A percentile compares a stretch with the other conserved stretches of the same genome.
Evolutionary conservation across 345 rosid species (phyloP).

Genomic region (Euclidium syriacum): DNA sequence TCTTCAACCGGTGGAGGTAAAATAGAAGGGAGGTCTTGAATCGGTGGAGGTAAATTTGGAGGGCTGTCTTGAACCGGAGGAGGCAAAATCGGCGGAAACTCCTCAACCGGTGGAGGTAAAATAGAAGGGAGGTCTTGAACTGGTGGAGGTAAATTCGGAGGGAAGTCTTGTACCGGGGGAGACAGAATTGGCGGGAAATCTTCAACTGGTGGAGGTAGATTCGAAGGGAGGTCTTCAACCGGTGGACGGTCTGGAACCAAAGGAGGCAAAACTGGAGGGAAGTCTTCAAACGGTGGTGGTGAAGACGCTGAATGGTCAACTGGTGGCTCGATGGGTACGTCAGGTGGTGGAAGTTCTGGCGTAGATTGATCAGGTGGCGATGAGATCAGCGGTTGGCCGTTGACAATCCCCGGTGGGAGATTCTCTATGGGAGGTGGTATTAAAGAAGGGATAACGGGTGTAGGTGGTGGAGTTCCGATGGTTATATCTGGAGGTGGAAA

Average conservation of each 20-base stretch:
- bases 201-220: background rate
- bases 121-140: background rate
- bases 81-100: background rate
- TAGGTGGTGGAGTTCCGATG: constrained; percentile 10
- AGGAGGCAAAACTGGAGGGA: constrained; percentile 5
- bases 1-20: constrained; percentile 3
- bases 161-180: too few relatives aligned
- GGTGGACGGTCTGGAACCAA: constrained; percentile 5
- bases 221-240: background rate
- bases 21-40: background rate
- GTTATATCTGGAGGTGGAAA: constrained; percentile 7
- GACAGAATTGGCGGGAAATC: background rate
- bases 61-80: constrained; percentile 8
- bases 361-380: constrained; percentile 7
- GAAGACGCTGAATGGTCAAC: constrained; percentile 14
- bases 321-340: constrained; percentile 22
- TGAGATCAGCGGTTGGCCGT: constrained; percentile 7
- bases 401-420: constrained; percentile 5
- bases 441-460: background rate
- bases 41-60: background rate
- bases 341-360: constrained; percentile 11
- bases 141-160: background rate
- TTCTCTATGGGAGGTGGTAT: constrained; percentile 13
- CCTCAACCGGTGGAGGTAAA: background rate
- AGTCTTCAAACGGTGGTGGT: constrained; percentile 11